Evolutionary conservation across 345 rosid genomes (phyloP), one percentile per base, ranked within the genome.

Genomic region (Litchi chinensis): DNA sequence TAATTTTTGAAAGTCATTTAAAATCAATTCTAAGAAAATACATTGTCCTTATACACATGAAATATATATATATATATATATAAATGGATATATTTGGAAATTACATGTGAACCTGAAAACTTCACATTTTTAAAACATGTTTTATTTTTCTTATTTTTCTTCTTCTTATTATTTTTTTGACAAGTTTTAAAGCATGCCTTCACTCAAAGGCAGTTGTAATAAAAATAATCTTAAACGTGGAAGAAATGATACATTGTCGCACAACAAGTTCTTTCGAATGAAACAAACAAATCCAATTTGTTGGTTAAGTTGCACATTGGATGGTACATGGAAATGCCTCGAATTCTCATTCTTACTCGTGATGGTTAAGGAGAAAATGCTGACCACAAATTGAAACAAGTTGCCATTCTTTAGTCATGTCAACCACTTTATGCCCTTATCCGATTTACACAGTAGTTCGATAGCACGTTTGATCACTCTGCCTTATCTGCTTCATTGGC

Each of bases 391-490:
- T 46, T 19, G 70, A 28, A 46, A 10, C 77, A 75, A 75, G 19
- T 75, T 46, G 70, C 60, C 28, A 75, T 22, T 64, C 60, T 44
- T 22, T 57, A 32, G 69, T 74, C 77, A 63, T 75, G 70, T 75
- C 77, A 26, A 5, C 37, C 41, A 52, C n/a, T 73, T 8, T 41
- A 13, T 74, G 41, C 68, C 67, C 76, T 73, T 60, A 72, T 72
- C 76, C n/a, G 12, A n/a, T 72, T 56, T n/a, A 3, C 54, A 19
- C 6, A 18, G 71, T 19, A 18, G 50, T 9, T 16, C 9, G 16
- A 44, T 28, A 6, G 32, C 2, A 28, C 44, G 32, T 4, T 13
- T 54, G 8, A n/a, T 26, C 75, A 54, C 24, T 39, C 54, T 60
- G 22, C 77, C 69, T 43, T 74, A 74, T 62, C 77, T 69, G 8